Conservation (phyloP, 2,329 filamentous ascomycete species). For the Fusarium chlamydosporum region DNA sequence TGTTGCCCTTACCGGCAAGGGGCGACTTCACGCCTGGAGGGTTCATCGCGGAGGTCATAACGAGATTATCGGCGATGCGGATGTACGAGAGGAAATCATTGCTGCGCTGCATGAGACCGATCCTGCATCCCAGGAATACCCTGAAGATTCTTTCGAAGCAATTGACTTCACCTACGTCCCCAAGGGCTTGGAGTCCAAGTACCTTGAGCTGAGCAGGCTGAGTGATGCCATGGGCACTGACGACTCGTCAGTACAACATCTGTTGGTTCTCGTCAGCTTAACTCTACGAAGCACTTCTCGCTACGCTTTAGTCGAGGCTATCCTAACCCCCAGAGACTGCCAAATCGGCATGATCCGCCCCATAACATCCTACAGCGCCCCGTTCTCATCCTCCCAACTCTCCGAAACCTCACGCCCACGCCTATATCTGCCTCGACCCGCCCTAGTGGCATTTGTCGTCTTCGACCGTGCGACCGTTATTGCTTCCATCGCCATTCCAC, state of each 20-base stretch:
- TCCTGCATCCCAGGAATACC: constrained; percentile 63
- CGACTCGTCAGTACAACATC: constrained; percentile 67
- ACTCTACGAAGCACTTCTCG: constrained; percentile 67
- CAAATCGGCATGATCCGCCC: constrained; percentile 77
- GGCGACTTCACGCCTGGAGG: constrained; percentile 86
- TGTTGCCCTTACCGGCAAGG: constrained; percentile 82
- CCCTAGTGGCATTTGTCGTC: constrained; percentile 83
- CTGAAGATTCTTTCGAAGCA: constrained; percentile 75
- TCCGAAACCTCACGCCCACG: constrained; percentile 66
- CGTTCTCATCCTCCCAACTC: constrained; percentile 58
- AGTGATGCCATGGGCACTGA: constrained; percentile 65
- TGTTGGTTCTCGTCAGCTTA: constrained; percentile 73
- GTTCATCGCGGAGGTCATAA: constrained; percentile 90
- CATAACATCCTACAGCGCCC: constrained; percentile 74
- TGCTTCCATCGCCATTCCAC: constrained; percentile 76
- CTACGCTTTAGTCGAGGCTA: constrained; percentile 82
- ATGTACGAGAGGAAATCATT: constrained; percentile 76
- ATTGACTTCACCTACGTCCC: constrained; percentile 83
- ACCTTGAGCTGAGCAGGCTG: constrained; percentile 65
- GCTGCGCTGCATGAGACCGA: constrained; percentile 71
- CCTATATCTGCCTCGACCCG: constrained; percentile 82
- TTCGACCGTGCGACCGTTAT: constrained; percentile 85
- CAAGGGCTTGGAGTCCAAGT: constrained; percentile 65
- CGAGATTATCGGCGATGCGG: constrained; percentile 78
- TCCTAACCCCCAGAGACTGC: constrained; percentile 67